Base-by-base conservation (phyloP, 768 basidiomycete species). In the Rhodotorula taiwanensis region DNA sequence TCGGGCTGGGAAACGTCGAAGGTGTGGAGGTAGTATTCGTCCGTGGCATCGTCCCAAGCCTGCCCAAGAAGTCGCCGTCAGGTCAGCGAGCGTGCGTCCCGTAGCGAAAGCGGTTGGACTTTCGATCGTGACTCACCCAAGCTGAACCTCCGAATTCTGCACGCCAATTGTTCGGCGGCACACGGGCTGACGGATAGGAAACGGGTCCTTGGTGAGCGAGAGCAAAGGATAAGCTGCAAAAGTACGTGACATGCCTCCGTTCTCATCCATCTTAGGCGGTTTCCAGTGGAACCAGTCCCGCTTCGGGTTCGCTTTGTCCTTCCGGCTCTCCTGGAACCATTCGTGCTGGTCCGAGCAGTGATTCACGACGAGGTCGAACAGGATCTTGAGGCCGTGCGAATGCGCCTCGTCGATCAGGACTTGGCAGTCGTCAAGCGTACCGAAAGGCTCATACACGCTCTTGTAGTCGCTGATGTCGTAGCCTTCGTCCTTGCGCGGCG, bases 211-310 rank as follows among this genome's bases (percentile, higher is more conserved):
- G 16, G 13, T 28, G 28, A 10, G 10, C 16, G 36, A 4, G 21
- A n/a, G n/a, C n/a, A n/a, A n/a, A n/a, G n/a, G n/a, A n/a, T n/a
- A n/a, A n/a, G n/a, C n/a, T n/a, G 34, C 11, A 20, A 5, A 11
- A 42, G 36, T 10, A 39, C 52, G n/a, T 13, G 18, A 53, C n/a
- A n/a, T n/a, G n/a, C 80, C 76, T 1, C 86, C 85, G 5, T 79
- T 74, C 61, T 39, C 36, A 83, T 81, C 66, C 76, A 78, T 66
- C 76, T 79, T 4, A 84, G 81, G 6, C 36, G 83, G 82, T 21
- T 82, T 80, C 86, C 87, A 88, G 63, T 85, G 79, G 74, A 87
- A 89, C 85, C 85, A 87, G 71, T 87, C 81, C 20, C 86, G 80
- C 74, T 85, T 86, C 0, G 83, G 80, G 71, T 81, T 78, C 11